A percentile compares a stretch with the other conserved stretches of the same genome.
Evolutionary conservation across 2,329 filamentous ascomycete species (phyloP).

Genomic region (Cercospora brassicicola): DNA sequence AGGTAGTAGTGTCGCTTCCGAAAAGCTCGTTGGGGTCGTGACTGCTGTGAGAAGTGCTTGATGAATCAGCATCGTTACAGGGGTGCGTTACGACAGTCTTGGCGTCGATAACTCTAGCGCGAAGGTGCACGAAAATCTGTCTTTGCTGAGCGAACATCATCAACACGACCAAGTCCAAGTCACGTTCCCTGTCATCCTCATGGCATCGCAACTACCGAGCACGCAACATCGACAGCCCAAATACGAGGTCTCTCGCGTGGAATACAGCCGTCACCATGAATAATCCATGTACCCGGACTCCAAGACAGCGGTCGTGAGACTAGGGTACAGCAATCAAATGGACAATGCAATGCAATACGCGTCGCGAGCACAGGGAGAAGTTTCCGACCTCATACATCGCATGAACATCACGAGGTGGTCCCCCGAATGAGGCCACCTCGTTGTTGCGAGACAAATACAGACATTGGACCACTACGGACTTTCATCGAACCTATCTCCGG

Average conservation of each 20-base stretch:
- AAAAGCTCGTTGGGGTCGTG: neutral
- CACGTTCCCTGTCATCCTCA: neutral
- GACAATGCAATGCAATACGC: neutral
- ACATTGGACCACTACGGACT: neutral
- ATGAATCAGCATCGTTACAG: neutral
- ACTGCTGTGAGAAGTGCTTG: neutral
- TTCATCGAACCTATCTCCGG: neutral
- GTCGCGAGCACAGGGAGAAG: neutral
- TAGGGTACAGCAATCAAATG: neutral
- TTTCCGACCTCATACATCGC: neutral
- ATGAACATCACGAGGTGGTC: neutral
- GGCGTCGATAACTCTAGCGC: slow-evolving; percentile 2
- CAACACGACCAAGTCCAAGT: neutral
- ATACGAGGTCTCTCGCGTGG: slow-evolving; percentile 1
- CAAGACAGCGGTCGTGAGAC: neutral
- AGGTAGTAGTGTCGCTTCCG: neutral
- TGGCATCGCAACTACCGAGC: neutral
- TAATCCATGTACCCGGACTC: neutral
- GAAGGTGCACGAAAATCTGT: neutral
- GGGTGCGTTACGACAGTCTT: neutral
- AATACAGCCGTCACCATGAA: neutral
- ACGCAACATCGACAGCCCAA: neutral
- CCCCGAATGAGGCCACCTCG: neutral
- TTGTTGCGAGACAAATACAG: neutral
- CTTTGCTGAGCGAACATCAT: neutral